phyloP scores from a whole-genome alignment of 2,329 filamentous ascomycete genomes.

The Chaetomiaceae sp. region DNA sequence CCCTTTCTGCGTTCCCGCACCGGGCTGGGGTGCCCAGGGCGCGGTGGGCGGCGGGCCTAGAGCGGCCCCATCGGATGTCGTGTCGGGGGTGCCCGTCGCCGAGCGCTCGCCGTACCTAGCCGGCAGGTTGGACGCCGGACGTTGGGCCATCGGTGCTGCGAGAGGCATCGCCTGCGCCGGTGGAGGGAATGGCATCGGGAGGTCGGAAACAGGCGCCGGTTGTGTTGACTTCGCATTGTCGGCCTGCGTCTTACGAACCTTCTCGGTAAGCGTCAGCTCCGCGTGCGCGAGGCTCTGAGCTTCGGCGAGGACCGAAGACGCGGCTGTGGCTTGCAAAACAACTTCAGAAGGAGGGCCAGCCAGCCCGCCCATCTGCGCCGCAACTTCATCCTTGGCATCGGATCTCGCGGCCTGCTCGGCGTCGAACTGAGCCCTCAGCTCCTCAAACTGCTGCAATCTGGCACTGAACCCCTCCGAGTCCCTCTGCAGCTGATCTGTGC shows the following conservation, averaged over 20 bases:
- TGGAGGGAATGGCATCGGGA: slow-evolving; percentile 70
- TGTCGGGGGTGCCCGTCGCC: slow-evolving; percentile 69
- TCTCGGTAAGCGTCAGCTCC: slow-evolving; percentile 67
- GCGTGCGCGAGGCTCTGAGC: slow-evolving; percentile 13
- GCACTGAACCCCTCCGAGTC: slow-evolving; percentile 59
- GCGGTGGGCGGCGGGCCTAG: slow-evolving; percentile 64
- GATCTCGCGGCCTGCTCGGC: slow-evolving; percentile 34
- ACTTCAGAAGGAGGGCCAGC: slow-evolving; percentile 7
- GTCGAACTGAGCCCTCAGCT: slow-evolving; percentile 68
- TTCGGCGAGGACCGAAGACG: neutral
- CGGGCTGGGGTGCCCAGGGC: slow-evolving; percentile 88
- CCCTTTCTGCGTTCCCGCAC: slow-evolving; percentile 64
- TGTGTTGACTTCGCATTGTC: slow-evolving; percentile 55
- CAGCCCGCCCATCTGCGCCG: slow-evolving; percentile 6
- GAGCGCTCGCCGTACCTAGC: slow-evolving; percentile 62
- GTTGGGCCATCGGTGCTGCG: slow-evolving; percentile 82
- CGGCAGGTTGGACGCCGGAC: slow-evolving; percentile 75
- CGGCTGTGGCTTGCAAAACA: slow-evolving; percentile 13
- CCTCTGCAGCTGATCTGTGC: slow-evolving; percentile 43
- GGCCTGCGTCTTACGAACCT: slow-evolving; percentile 69
- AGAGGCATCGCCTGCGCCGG: slow-evolving; percentile 73
- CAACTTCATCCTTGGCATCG: slow-evolving; percentile 15
- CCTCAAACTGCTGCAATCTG: slow-evolving; percentile 77
- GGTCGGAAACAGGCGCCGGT: slow-evolving; percentile 51
- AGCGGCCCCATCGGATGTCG: slow-evolving; percentile 32